These are phyloP conservation scores for Pseudopyricularia javanii DNA, from an alignment of 2,329 filamentous ascomycete species.

Conservation along the genomic window DNA sequence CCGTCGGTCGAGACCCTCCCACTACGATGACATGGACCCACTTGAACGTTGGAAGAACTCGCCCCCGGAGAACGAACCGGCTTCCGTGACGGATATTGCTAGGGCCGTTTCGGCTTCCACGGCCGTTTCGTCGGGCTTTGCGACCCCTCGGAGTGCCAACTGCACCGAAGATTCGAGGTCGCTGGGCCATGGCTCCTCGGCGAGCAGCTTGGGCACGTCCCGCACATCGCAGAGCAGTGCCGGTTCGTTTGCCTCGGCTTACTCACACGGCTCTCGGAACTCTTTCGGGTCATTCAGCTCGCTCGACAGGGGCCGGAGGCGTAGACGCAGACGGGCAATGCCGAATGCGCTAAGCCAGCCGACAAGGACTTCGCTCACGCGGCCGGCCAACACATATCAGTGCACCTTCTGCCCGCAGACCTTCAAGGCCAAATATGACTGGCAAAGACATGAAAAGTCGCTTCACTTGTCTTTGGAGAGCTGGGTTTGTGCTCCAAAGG, in stretches of 20 bases:
- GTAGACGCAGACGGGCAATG: conserved; percentile 33
- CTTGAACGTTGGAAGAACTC: conserved; percentile 48
- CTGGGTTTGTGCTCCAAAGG: conserved; percentile 52
- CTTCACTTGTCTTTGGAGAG: conserved; percentile 51
- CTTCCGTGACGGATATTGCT: conserved; percentile 45
- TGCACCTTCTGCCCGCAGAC: conserved; percentile 60
- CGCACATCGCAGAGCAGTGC: conserved; percentile 49
- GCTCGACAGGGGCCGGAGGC: conserved; percentile 30
- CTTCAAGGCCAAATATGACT: conserved; percentile 57
- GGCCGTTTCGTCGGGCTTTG: conserved; percentile 38
- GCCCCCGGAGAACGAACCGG: conserved; percentile 47
- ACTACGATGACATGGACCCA: conserved; percentile 39
- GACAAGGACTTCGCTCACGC: conserved; percentile 15
- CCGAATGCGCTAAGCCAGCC: conserved; percentile 21
- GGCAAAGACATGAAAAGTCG: conserved; percentile 58
- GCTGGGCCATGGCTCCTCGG: conserved; percentile 45
- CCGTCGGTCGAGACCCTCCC: neutral
- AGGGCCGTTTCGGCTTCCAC: conserved; percentile 43
- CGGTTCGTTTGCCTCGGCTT: conserved; percentile 45
- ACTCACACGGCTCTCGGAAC: conserved; percentile 43
- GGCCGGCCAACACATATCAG: conserved; percentile 45
- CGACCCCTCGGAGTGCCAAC: conserved; percentile 44
- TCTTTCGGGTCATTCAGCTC: conserved; percentile 41
- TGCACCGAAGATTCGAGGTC: conserved; percentile 51
- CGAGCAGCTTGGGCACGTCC: conserved; percentile 48